phyloP scores from a whole-genome alignment of 768 basidiomycete genomes.

The Podaxis sp. region DNA sequence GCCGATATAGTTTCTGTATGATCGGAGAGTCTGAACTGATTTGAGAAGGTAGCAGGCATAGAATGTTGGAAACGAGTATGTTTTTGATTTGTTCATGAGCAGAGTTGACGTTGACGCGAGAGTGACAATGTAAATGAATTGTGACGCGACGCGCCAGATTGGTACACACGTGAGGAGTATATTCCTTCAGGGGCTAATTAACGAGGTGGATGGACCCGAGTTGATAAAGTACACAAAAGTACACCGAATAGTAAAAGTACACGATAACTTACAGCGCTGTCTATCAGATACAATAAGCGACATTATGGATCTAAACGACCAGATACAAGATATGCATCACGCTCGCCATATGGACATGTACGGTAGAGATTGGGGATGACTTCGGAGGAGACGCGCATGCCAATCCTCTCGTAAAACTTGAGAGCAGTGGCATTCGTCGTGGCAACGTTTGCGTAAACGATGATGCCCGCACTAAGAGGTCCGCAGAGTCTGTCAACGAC shows the following conservation, averaged over 20 bases:
- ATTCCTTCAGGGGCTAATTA: not conserved
- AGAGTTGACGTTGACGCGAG: not conserved
- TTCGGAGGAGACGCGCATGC: slow-evolving; percentile 33
- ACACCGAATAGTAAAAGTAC: slow-evolving; percentile 22
- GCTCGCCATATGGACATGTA: slow-evolving; percentile 32
- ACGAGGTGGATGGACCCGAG: not conserved
- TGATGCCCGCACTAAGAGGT: slow-evolving; percentile 25
- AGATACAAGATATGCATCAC: slow-evolving; percentile 41
- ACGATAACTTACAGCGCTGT: no score
- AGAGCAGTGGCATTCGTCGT: slow-evolving; percentile 40
- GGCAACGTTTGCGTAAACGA: slow-evolving; percentile 46
- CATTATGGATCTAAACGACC: slow-evolving; percentile 9
- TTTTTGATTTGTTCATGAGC: slow-evolving; percentile 6
- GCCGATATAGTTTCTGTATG: slow-evolving; percentile 72
- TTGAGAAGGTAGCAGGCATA: slow-evolving; percentile 85
- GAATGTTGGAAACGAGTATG: slow-evolving; percentile 59
- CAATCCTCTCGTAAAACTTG: slow-evolving; percentile 45
- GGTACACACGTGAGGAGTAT: not conserved
- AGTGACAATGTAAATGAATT: not conserved
- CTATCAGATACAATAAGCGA: slow-evolving; percentile 1
- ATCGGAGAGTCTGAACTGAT: slow-evolving; percentile 54
- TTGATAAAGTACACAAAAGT: slow-evolving; percentile 6
- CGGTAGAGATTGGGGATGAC: slow-evolving; percentile 41
- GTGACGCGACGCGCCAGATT: slow-evolving; percentile 9
- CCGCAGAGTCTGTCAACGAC: slow-evolving; percentile 30